phyloP scores from a whole-genome alignment of 2,329 filamentous ascomycete species.

The Venturia nashicola region DNA sequence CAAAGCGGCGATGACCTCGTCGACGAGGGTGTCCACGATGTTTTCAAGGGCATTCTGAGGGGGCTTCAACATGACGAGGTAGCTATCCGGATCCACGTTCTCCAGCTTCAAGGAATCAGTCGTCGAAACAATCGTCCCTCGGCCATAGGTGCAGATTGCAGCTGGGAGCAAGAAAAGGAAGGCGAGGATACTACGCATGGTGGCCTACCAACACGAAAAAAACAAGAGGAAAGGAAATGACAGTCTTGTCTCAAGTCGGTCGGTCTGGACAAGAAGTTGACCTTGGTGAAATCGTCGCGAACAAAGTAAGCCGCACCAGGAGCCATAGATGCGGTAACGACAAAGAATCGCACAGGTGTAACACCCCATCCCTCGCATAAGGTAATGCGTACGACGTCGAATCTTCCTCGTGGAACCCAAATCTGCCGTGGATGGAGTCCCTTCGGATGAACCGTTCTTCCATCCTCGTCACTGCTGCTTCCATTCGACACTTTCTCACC shows the following conservation, averaged over 20 bases:
- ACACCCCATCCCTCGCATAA: neutral
- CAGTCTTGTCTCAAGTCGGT: too few relatives aligned
- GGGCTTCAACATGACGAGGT: neutral
- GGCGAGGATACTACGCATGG: neutral
- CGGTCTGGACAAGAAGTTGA: too few relatives aligned
- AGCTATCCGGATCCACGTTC: neutral
- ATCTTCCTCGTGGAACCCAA: neutral
- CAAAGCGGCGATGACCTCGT: neutral
- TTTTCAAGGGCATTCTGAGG: neutral
- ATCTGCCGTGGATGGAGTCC: neutral
- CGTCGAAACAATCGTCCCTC: neutral
- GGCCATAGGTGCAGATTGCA: too few relatives aligned
- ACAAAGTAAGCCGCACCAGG: neutral
- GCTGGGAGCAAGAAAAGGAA: neutral
- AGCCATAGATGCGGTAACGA: neutral
- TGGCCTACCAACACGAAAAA: neutral
- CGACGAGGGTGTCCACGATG: neutral
- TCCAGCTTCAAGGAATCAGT: neutral
- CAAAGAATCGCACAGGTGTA: neutral
- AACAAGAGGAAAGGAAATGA: neutral
- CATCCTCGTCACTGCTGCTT: too few relatives aligned
- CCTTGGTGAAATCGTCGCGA: too few relatives aligned
- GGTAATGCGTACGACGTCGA: neutral
- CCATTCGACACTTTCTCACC: too few relatives aligned
- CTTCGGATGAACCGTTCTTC: neutral